Conservation (phyloP, 2,329 filamentous ascomycete genomes). For the Colletotrichum nymphaeae region DNA sequence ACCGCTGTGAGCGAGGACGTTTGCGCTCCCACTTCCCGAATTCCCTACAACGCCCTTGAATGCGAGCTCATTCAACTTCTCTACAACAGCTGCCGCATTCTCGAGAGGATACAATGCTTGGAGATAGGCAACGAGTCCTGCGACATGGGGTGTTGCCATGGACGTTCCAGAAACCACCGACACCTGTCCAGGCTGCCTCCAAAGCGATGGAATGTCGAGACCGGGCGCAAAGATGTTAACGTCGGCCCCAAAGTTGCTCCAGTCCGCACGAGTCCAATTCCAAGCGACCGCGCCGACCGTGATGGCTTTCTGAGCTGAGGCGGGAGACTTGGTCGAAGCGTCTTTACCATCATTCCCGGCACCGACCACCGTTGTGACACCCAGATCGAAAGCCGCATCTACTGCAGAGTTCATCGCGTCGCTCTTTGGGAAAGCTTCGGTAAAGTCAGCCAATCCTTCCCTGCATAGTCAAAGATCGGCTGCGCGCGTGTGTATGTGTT, state of each 20-base stretch:
- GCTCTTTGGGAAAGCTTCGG: conserved; percentile 35
- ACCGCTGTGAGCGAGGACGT: not conserved
- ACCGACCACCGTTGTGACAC: conserved; percentile 62
- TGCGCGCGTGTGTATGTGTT: too few species aligned
- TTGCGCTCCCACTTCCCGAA: not conserved
- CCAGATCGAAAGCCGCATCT: conserved; percentile 44
- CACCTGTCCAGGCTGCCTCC: conserved; percentile 41
- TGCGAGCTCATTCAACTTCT: not conserved
- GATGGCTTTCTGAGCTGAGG: conserved; percentile 45
- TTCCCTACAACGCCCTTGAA: not conserved
- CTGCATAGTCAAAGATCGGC: too few species aligned
- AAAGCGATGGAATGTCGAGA: conserved; percentile 56
- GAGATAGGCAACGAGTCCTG: conserved; percentile 38
- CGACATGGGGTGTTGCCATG: conserved; percentile 38
- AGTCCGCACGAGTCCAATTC: conserved; percentile 61
- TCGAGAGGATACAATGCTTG: conserved; percentile 17
- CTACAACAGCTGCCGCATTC: not conserved
- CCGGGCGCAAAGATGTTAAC: conserved; percentile 65
- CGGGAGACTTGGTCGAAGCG: conserved; percentile 36
- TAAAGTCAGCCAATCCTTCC: too few species aligned
- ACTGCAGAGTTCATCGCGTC: conserved; percentile 57
- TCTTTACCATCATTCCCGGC: conserved; percentile 60
- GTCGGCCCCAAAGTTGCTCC: conserved; percentile 43
- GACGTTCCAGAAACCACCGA: conserved; percentile 33
- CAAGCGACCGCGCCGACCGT: conserved; percentile 58